These are phyloP conservation scores for Lagenaria siceraria DNA, from an alignment of 306 rosid genomes.

Conservation along the genomic window DNA sequence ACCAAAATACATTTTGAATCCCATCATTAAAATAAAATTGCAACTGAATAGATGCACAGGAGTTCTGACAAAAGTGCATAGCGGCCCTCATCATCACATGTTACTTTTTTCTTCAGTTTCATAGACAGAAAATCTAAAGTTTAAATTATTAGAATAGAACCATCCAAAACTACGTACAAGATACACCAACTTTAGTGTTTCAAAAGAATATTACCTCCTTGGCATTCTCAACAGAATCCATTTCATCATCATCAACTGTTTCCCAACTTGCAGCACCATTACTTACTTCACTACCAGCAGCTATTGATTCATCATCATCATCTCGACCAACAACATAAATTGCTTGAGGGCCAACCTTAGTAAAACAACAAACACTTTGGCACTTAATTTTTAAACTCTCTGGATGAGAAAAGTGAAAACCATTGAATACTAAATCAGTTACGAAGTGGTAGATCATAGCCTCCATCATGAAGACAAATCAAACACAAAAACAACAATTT, in stretches of 20 bases:
- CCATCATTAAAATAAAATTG: not conserved
- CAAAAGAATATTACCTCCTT: constrained; percentile 50
- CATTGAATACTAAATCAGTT: not conserved
- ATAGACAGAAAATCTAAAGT: not conserved
- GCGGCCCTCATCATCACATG: not conserved
- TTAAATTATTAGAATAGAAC: not conserved
- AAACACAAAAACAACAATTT: not conserved
- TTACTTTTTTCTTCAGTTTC: not conserved
- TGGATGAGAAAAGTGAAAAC: not conserved
- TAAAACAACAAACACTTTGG: constrained; percentile 10
- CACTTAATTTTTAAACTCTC: not conserved
- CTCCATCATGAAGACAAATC: not conserved
- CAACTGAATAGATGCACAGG: not conserved
- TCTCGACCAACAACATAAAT: constrained; percentile 98
- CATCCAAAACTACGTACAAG: not conserved
- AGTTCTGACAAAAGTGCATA: not conserved
- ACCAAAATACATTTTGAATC: not conserved
- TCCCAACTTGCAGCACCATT: constrained; percentile 96
- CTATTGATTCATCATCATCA: constrained; percentile 84
- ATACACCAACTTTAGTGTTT: not conserved
- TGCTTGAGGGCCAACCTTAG: constrained; percentile 98
- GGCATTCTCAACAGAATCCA: constrained; percentile 40
- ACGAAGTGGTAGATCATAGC: not conserved
- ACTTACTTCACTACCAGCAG: constrained; percentile 81
- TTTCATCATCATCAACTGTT: constrained; percentile 79